Evolutionary conservation across 805 yeast species (phyloP).

Genomic region (Wickerhamomyces pijperi): DNA sequence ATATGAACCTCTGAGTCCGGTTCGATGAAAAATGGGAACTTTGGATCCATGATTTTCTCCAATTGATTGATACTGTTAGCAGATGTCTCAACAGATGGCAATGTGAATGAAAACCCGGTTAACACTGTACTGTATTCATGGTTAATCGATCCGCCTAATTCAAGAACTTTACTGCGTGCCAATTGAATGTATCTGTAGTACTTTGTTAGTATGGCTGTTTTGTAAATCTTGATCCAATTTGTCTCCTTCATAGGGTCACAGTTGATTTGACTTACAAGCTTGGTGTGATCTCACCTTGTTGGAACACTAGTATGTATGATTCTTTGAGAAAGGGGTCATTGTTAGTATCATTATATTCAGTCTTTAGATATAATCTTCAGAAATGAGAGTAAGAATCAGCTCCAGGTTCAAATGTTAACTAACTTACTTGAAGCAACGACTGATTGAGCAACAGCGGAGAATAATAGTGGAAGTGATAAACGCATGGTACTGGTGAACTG

Average conservation of each 20-base stretch:
- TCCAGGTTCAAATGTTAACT: no score
- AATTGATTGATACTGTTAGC: slow-evolving; percentile 9
- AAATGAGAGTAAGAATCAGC: no score
- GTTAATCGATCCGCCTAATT: slow-evolving; percentile 32
- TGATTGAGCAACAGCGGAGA: background rate
- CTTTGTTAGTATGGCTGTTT: background rate
- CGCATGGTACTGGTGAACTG: background rate
- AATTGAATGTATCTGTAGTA: slow-evolving; percentile 16
- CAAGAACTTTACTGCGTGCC: slow-evolving; percentile 23
- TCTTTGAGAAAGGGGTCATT: slow-evolving; percentile 4
- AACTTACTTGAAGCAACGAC: background rate
- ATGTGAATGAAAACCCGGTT: slow-evolving; percentile 34
- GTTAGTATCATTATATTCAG: background rate
- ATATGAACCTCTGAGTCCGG: slow-evolving; percentile 27
- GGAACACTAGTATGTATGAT: slow-evolving; percentile 17
- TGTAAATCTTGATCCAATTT: no score
- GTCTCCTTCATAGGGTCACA: no score
- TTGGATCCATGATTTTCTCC: slow-evolving; percentile 5
- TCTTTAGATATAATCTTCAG: no score
- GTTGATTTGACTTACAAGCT: slow-evolving; percentile 9
- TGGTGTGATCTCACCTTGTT: slow-evolving; percentile 19
- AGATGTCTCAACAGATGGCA: slow-evolving; percentile 22
- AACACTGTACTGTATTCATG: slow-evolving; percentile 35
- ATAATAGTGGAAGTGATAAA: background rate
- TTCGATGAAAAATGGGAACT: slow-evolving; percentile 33